Conservation (phyloP, 208 protist species). For the Wallacemonas rigidus region DNA sequence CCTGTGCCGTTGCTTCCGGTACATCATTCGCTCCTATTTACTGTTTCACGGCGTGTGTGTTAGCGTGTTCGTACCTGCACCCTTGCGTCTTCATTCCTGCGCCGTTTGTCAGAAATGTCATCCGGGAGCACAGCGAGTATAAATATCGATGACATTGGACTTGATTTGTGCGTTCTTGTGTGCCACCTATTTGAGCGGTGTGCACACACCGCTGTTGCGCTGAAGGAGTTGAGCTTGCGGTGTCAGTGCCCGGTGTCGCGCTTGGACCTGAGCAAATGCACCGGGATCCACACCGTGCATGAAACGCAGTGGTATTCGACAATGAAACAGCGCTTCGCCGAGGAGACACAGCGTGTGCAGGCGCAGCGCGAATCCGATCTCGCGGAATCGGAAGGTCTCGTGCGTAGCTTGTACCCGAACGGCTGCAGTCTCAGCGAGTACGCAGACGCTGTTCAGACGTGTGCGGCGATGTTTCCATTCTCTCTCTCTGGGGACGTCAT, state of each 20-base stretch:
- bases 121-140: not conserved
- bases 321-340: conserved; percentile 43
- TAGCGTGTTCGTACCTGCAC: too few species aligned
- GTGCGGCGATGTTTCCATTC: conserved; percentile 63
- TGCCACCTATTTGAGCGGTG: conserved; percentile 63
- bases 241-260: conserved; percentile 26
- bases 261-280: conserved; percentile 9
- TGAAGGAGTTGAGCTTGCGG: conserved; percentile 55
- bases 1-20: too few species aligned
- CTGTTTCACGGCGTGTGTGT: too few species aligned
- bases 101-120: conserved; percentile 4
- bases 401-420: conserved; percentile 64
- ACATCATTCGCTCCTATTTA: too few species aligned
- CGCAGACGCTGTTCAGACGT: conserved; percentile 68
- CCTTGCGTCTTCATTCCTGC: not conserved
- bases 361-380: conserved; percentile 29
- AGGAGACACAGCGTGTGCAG: conserved; percentile 27
- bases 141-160: conserved; percentile 48
- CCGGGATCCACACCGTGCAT: conserved; percentile 20
- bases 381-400: conserved; percentile 49
- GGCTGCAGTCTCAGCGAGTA: conserved; percentile 72
- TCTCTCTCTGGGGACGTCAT: conserved; percentile 45
- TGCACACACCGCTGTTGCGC: conserved; percentile 22
- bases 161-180: conserved; percentile 66
- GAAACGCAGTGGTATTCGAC: conserved; percentile 51